A percentile compares a stretch with the other conserved stretches of the same genome.
phyloP scores from a whole-genome alignment of 345 rosid species.

The Populus ilicifolia region DNA sequence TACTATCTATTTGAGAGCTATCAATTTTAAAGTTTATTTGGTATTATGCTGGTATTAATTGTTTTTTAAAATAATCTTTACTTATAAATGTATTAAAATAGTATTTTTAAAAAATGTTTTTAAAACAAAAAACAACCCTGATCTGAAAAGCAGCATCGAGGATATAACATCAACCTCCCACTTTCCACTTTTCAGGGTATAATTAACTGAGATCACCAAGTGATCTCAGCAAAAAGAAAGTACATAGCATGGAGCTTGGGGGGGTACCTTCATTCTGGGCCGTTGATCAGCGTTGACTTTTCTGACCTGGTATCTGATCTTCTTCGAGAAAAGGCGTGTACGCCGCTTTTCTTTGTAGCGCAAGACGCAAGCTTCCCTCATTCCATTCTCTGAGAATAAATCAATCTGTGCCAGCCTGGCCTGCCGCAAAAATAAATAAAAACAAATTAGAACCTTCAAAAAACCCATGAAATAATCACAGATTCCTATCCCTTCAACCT shows the following conservation, averaged over 20 bases:
- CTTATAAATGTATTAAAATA: too few species aligned
- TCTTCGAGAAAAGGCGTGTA: slow-evolving; percentile 78
- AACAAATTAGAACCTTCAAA: neutral
- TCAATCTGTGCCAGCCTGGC: slow-evolving; percentile 75
- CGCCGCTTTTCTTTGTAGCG: slow-evolving; percentile 92
- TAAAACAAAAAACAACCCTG: too few species aligned
- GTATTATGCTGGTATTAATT: too few species aligned
- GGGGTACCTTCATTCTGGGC: slow-evolving; percentile 81
- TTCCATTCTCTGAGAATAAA: slow-evolving; percentile 56
- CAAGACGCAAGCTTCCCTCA: slow-evolving; percentile 80
- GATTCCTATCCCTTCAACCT: too few species aligned
- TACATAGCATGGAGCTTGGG: neutral
- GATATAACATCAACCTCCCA: too few species aligned
- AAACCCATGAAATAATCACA: neutral
- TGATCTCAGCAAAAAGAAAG: neutral
- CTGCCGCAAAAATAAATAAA: slow-evolving; percentile 38
- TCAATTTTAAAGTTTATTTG: too few species aligned
- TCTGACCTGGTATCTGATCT: slow-evolving; percentile 86
- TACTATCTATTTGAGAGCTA: too few species aligned
- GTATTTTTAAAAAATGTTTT: too few species aligned
- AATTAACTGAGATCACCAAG: too few species aligned
- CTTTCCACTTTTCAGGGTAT: too few species aligned
- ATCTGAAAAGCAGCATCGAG: too few species aligned
- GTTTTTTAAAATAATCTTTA: too few species aligned
- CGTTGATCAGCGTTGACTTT: slow-evolving; percentile 87